A percentile compares a stretch with the other conserved stretches of the same genome.
These are phyloP conservation scores for Colletotrichum tamarilloi DNA, from an alignment of 2,329 filamentous ascomycete genomes.

Conservation along the genomic window DNA sequence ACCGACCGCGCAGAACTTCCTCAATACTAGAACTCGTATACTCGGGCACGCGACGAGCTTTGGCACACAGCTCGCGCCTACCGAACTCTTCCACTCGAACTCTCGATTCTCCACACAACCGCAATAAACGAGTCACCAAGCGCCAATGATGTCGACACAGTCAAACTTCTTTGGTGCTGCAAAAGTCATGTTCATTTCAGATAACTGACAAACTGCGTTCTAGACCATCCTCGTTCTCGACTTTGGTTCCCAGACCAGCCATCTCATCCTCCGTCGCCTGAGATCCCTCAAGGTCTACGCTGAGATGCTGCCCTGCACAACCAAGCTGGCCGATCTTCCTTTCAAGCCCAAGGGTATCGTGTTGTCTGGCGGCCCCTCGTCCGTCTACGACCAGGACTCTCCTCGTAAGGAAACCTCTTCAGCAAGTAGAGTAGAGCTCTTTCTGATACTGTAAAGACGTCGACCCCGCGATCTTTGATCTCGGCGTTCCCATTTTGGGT, in stretches of 20 bases:
- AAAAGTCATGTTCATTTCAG: neutral
- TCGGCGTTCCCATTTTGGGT: conserved; percentile 69
- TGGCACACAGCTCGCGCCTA: neutral
- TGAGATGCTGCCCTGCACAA: conserved; percentile 89
- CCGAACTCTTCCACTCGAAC: neutral
- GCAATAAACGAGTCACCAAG: neutral
- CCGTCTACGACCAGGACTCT: conserved; percentile 83
- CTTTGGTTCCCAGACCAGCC: conserved; percentile 78
- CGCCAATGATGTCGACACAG: conserved; percentile 44
- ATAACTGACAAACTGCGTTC: neutral
- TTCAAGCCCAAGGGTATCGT: conserved; percentile 90
- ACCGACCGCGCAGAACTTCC: neutral
- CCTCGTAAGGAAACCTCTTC: conserved; percentile 54
- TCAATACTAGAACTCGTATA: neutral
- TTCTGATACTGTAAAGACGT: conserved; percentile 59
- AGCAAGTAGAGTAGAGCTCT: neutral
- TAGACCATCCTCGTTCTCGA: conserved; percentile 79
- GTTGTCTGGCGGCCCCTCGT: conserved; percentile 63
- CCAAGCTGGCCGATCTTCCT: conserved; percentile 79
- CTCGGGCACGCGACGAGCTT: neutral
- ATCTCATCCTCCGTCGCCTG: conserved; percentile 80
- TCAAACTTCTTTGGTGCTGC: no score
- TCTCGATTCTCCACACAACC: neutral
- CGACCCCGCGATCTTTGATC: conserved; percentile 83
- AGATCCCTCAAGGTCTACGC: conserved; percentile 84